Conservation (phyloP, 148 eudicot genomes). For the Rhododendron williamsianum region DNA sequence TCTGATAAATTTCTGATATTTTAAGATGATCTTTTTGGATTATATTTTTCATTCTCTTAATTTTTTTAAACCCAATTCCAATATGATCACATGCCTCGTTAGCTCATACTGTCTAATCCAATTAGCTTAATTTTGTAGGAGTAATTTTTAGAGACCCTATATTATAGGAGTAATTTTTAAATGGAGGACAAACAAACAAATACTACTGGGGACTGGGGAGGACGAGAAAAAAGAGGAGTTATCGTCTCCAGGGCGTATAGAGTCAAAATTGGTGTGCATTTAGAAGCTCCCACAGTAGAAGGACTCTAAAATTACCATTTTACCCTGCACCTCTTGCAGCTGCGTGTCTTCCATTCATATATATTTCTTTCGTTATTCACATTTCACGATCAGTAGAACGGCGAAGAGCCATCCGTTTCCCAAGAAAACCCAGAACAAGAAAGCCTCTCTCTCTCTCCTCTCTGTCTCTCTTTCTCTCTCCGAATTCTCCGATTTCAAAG, state of each 20-base stretch:
- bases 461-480: not conserved
- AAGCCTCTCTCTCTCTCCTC: not conserved
- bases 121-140: too few species aligned
- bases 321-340: slow-evolving; percentile 9
- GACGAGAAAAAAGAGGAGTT: too few species aligned
- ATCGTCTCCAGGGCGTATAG: not conserved
- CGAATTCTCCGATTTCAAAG: slow-evolving; percentile 5
- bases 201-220: too few species aligned
- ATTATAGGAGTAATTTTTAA: too few species aligned
- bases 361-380: not conserved
- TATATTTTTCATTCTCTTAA: too few species aligned
- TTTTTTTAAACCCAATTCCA: too few species aligned
- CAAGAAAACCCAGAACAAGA: not conserved
- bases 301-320: not conserved
- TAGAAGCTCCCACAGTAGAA: not conserved
- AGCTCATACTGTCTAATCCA: too few species aligned
- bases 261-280: not conserved
- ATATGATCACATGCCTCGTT: too few species aligned
- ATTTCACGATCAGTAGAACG: not conserved
- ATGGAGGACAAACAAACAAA: too few species aligned
- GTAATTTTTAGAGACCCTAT: too few species aligned
- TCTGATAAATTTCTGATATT: too few species aligned
- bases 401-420: slow-evolving; percentile 3
- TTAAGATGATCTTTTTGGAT: too few species aligned
- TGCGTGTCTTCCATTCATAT: slow-evolving; percentile 3